phyloP scores from a whole-genome alignment of 2,329 filamentous ascomycete species.

The Penicillium sp. region DNA sequence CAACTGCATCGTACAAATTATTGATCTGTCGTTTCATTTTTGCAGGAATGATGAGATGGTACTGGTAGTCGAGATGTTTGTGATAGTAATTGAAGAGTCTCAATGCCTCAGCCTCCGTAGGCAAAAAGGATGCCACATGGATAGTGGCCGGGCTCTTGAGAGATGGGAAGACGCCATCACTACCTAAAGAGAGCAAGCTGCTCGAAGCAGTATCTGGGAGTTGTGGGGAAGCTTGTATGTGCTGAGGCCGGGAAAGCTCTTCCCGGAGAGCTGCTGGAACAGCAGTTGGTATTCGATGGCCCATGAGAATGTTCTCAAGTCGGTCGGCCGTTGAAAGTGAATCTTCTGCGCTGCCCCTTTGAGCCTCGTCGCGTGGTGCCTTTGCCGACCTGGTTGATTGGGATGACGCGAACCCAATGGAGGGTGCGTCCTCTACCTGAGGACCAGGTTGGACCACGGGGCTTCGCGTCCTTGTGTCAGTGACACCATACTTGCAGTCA shows the following conservation, averaged over 20 bases:
- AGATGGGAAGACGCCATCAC: constrained; percentile 10
- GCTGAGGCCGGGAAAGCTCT: constrained; percentile 15
- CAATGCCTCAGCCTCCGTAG: constrained; percentile 32
- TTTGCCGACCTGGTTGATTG: not conserved
- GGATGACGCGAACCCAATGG: not conserved
- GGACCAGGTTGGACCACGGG: not conserved
- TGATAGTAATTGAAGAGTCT: constrained; percentile 37
- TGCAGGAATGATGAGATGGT: constrained; percentile 38
- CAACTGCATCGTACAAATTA: constrained; percentile 32
- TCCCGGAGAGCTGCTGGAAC: constrained; percentile 23
- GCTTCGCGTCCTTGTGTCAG: not conserved
- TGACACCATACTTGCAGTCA: constrained; percentile 29
- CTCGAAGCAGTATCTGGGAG: not conserved
- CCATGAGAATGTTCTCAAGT: constrained; percentile 35
- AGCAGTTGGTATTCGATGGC: constrained; percentile 28
- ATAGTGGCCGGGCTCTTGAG: constrained; percentile 26
- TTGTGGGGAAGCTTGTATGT: not conserved
- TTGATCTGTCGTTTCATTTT: constrained; percentile 30
- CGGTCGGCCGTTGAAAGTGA: constrained; percentile 30
- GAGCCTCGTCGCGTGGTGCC: not conserved
- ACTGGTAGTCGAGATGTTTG: constrained; percentile 38
- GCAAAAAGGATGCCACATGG: constrained; percentile 28
- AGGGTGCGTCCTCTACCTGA: not conserved
- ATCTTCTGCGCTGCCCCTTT: constrained; percentile 17
- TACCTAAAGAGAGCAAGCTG: not conserved